Evolutionary conservation across 805 yeast genomes (phyloP).

Genomic region (Yamadazyma sp.): DNA sequence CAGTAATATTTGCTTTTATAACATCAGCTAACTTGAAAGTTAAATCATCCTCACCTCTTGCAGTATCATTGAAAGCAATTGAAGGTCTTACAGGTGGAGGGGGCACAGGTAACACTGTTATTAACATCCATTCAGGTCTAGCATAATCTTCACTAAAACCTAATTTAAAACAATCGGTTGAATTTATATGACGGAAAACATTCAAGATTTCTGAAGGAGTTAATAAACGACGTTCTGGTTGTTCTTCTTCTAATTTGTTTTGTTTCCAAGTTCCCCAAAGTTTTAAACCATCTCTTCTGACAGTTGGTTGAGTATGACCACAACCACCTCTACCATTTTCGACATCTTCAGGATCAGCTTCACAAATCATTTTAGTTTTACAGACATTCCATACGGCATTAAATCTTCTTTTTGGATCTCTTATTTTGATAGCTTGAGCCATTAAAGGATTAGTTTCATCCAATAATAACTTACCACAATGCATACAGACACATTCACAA

Average conservation of each 20-base stretch:
- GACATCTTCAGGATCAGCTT: conserved; percentile 51
- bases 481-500: conserved; percentile 97
- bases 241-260: conserved; percentile 80
- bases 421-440: conserved; percentile 83
- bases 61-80: conserved; percentile 96
- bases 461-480: conserved; percentile 90
- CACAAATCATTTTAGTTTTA: conserved; percentile 92
- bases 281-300: conserved; percentile 93
- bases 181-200: conserved; percentile 86
- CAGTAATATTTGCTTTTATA: conserved; percentile 92
- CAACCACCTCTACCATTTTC: conserved; percentile 88
- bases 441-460: conserved; percentile 81
- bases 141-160: conserved; percentile 97
- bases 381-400: conserved; percentile 95
- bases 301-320: conserved; percentile 94
- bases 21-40: conserved; percentile 97
- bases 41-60: conserved; percentile 98
- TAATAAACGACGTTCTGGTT: conserved; percentile 85
- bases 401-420: conserved; percentile 93
- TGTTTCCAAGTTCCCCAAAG: conserved; percentile 99
- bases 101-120: conserved; percentile 98
- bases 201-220: conserved; percentile 87
- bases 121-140: conserved; percentile 97
- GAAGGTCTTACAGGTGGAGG: conserved; percentile 99
- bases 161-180: conserved; percentile 73